Evolutionary conservation across 257 asterid species (phyloP).

Genomic region (Penstemon barbatus): DNA sequence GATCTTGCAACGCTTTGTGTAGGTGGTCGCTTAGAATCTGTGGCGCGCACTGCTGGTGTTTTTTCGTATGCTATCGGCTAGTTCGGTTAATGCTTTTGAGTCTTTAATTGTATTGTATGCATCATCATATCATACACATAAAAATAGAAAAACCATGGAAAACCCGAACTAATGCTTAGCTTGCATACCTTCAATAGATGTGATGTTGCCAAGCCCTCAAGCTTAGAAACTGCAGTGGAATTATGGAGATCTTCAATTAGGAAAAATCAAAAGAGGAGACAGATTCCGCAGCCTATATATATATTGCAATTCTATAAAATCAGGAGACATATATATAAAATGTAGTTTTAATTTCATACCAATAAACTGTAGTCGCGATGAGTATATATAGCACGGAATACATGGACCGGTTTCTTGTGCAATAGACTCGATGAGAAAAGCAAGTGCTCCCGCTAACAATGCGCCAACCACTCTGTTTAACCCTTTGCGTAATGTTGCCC

Average conservation of each 20-base stretch:
- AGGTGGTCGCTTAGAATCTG: slow-evolving; percentile 78
- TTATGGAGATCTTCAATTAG: slow-evolving; percentile 84
- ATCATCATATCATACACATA: too few relatives aligned
- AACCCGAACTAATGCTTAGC: too few relatives aligned
- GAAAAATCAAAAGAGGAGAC: slow-evolving; percentile 74
- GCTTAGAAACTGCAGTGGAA: slow-evolving; percentile 63
- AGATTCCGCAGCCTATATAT: slow-evolving; percentile 77
- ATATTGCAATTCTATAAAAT: slow-evolving; percentile 59
- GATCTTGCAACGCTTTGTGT: slow-evolving; percentile 83
- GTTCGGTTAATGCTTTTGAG: slow-evolving; percentile 55
- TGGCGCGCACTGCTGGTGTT: slow-evolving; percentile 78
- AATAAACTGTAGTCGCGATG: slow-evolving; percentile 56
- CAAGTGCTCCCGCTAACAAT: slow-evolving; percentile 74
- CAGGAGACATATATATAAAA: slow-evolving; percentile 16
- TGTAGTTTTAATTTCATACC: slow-evolving; percentile 40
- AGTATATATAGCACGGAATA: slow-evolving; percentile 58
- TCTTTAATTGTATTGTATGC: too few relatives aligned
- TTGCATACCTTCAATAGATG: slow-evolving; percentile 65
- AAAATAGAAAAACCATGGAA: too few relatives aligned
- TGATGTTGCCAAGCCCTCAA: slow-evolving; percentile 82
- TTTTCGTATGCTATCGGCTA: slow-evolving; percentile 68
- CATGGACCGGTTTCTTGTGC: slow-evolving; percentile 55
- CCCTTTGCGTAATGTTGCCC: slow-evolving; percentile 94
- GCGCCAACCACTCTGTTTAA: slow-evolving; percentile 89
- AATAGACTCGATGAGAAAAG: slow-evolving; percentile 64